Percentiles rank a stretch among this genome's conserved stretches.
These are phyloP conservation scores for Plasmopara viticola DNA, from an alignment of 352 stramenopile genomes.

Conservation along the genomic window DNA sequence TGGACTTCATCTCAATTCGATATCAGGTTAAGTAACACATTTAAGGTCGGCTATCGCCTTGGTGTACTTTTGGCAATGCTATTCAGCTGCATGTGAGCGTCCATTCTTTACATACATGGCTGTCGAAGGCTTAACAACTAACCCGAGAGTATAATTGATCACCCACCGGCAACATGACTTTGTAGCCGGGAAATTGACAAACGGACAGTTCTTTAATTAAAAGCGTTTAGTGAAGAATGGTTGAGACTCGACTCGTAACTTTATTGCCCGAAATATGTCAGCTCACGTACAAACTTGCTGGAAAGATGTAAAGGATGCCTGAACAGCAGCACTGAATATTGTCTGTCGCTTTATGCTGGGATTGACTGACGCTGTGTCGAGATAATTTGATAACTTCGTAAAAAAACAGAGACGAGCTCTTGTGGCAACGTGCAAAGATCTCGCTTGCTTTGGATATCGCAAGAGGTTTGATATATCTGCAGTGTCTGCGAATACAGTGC, in stretches of 20 bases:
- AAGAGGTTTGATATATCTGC: constrained; percentile 78
- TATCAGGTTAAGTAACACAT: too few relatives aligned
- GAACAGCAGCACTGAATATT: constrained; percentile 62
- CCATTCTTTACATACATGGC: too few relatives aligned
- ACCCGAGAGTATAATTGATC: too few relatives aligned
- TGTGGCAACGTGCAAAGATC: constrained; percentile 69
- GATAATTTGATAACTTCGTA: constrained; percentile 62
- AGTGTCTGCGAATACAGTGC: constrained; percentile 57
- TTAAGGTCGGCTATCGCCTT: too few relatives aligned
- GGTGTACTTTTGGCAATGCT: too few relatives aligned
- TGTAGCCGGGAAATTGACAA: too few relatives aligned
- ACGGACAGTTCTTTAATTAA: too few relatives aligned
- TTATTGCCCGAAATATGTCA: constrained; percentile 55
- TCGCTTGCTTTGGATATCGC: constrained; percentile 78
- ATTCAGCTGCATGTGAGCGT: too few relatives aligned
- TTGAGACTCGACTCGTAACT: constrained; percentile 60
- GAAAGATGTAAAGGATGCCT: constrained; percentile 67
- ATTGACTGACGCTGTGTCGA: constrained; percentile 50
- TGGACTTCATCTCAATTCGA: too few relatives aligned
- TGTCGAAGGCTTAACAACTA: too few relatives aligned
- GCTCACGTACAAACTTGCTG: constrained; percentile 47
- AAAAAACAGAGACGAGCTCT: constrained; percentile 45
- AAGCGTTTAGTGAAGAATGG: constrained; percentile 67
- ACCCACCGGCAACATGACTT: too few relatives aligned
- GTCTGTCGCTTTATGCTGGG: constrained; percentile 69